Evolutionary conservation across 345 rosid species (phyloP), one percentile per base, ranked within the genome.

Genomic region (Acer negundo): DNA sequence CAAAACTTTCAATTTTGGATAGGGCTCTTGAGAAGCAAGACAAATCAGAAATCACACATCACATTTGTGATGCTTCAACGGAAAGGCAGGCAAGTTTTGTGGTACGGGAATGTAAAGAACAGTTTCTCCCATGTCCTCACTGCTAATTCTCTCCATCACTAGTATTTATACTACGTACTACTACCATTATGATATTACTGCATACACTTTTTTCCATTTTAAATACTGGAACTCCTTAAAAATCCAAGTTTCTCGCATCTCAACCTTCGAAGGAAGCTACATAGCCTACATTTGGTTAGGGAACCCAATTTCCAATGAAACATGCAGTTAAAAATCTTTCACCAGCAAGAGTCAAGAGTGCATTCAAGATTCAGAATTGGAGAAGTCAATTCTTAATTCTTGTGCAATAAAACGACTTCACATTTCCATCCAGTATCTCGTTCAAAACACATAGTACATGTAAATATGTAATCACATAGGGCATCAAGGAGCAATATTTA

Each of bases 281-380:
- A 47, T 17, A 28, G 22, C 24, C 22, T 38, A 31, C 74, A 47
- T 17, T 24, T 17, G 62, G 2, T 44, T 26, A 3, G n/a, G 38
- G 22, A 70, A 70, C 42, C 56, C 74, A 70, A 24, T 28, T 70
- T 70, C 63, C 62, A 53, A 31, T 7, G 22, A 35, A 51, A 19
- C 40, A 3, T 3, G 10, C 20, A 22, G 40, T 38, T 16, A 38
- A 17, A 44, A 68, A 9, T 49, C 61, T 17, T 69, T 49, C 61
- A 49, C 38, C 55, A 42, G 40, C 5, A 73, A 22, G 24, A 62
- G 44, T 24, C 5, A 73, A 22, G 24, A 62, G 44, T 24, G 64
- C 19, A 58, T 56, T 58, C 75, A 35, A 59, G 66, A 58, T 31
- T 72, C n/a, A 13, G 11, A 71, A 19, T 10, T 19, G 31, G 15